Evolutionary conservation across 148 eudicot species (phyloP).

Genomic region (Rhododendron mucronatum): DNA sequence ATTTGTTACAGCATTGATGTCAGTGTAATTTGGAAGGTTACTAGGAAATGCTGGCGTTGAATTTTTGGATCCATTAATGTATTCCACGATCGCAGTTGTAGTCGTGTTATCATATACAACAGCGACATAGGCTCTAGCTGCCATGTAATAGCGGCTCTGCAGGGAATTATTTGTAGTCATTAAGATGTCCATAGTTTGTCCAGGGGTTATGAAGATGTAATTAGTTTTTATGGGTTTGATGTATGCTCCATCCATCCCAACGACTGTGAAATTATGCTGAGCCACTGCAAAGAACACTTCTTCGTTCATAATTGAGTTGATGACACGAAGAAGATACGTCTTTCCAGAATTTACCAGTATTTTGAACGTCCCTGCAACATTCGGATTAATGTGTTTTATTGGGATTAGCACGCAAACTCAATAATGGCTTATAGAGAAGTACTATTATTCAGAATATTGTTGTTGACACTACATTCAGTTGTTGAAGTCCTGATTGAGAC

Average conservation of each 20-base stretch:
- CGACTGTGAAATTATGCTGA: too few species aligned
- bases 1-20: constrained; percentile 3
- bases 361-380: neutral
- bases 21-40: constrained; percentile 15
- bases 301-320: neutral
- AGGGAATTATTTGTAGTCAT: constrained; percentile 15
- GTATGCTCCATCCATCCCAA: constrained; percentile 20
- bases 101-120: constrained; percentile 18
- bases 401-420: neutral
- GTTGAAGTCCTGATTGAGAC: too few species aligned
- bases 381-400: too few species aligned
- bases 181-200: constrained; percentile 30
- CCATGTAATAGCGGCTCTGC: constrained; percentile 23
- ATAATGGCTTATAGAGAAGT: neutral
- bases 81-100: constrained; percentile 26
- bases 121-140: constrained; percentile 11
- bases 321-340: neutral
- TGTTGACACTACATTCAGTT: neutral
- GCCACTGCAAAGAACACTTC: too few species aligned
- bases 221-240: constrained; percentile 22
- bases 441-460: neutral
- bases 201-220: constrained; percentile 26
- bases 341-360: too few species aligned
- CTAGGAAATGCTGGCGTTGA: constrained; percentile 8
- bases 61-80: neutral